Base-by-base conservation (phyloP, 495 filamentous ascomycete species). In the Evansstolkia leycettana region DNA sequence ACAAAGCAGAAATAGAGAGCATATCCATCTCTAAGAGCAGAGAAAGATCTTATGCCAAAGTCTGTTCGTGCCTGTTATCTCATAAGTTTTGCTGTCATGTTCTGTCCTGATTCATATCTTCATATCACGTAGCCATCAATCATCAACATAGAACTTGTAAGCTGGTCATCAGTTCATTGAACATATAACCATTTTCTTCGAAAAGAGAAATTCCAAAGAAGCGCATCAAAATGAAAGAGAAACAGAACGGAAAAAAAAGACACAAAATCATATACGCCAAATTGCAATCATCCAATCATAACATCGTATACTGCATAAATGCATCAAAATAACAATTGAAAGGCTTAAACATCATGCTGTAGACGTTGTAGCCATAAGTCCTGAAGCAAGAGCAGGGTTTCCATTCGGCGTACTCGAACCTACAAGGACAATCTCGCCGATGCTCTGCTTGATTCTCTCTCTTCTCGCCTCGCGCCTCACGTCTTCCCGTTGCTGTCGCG, bases 361-460 rank as follows among this genome's bases (percentile, higher is more conserved):
- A 23, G 20, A 23, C 14, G 5, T 29, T 29, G 14, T 29, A n/a
- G 28, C 4, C 4, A 3, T n/a, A 29, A 29, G 12, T 29, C 14
- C 17, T n/a, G n/a, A n/a, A n/a, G n/a, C n/a, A n/a, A n/a, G n/a
- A n/a, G n/a, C n/a, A 18, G 42, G 17, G 33, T 42, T 31, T 1
- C 33, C 40, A 31, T 46, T 39, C 13, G 45, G 34, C 19, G 48
- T 36, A 28, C 58, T 58, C 7, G 58, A 64, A 15, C 47, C 50
- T 36, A 60, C 48, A 31, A 56, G 44, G 2, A 60, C 40, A 10
- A 54, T 54, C 17, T 47, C 48, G 2, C 70, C 67, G 48, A 92
- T 93, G 43, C 69, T 81, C 37, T 71, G 65, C 47, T 81, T 72
- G 35, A 92, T 62, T 42, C 61, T 67, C 36, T 78, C 67, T 31